These are phyloP conservation scores for Secale cereale DNA, from an alignment of 176 grass and related monocot genomes.

Conservation along the genomic window DNA sequence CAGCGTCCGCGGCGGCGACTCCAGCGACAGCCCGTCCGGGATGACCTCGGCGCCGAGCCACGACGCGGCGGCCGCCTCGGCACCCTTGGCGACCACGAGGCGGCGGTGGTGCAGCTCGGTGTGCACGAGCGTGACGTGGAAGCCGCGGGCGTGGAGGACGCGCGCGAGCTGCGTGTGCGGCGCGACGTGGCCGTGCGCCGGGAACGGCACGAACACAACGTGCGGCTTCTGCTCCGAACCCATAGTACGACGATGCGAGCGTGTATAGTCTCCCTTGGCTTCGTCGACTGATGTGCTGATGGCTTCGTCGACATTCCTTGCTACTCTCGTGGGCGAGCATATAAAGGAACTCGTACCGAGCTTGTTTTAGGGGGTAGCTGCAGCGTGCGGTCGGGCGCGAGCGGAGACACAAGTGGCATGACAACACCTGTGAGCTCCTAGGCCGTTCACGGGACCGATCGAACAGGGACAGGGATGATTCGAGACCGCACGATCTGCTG, in stretches of 20 bases:
- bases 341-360: neutral
- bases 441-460: neutral
- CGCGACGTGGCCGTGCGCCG: conserved; percentile 11
- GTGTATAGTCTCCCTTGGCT: too few relatives aligned
- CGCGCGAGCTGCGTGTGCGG: conserved; percentile 2
- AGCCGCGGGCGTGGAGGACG: neutral
- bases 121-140: conserved; percentile 9
- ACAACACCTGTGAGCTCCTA: neutral
- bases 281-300: too few relatives aligned
- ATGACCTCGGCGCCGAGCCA: conserved; percentile 4
- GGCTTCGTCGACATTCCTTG: too few relatives aligned
- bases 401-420: neutral
- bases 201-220: conserved; percentile 11
- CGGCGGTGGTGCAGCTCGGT: neutral
- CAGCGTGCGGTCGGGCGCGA: neutral
- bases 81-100: neutral
- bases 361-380: neutral
- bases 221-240: neutral
- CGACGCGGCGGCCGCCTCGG: neutral
- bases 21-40: conserved; percentile 2
- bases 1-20: neutral
- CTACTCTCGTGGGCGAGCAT: neutral
- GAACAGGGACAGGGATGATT: too few relatives aligned
- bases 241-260: neutral
- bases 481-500: too few relatives aligned